Base-by-base conservation (phyloP, 805 yeast genomes). In the Candida golubevii region DNA sequence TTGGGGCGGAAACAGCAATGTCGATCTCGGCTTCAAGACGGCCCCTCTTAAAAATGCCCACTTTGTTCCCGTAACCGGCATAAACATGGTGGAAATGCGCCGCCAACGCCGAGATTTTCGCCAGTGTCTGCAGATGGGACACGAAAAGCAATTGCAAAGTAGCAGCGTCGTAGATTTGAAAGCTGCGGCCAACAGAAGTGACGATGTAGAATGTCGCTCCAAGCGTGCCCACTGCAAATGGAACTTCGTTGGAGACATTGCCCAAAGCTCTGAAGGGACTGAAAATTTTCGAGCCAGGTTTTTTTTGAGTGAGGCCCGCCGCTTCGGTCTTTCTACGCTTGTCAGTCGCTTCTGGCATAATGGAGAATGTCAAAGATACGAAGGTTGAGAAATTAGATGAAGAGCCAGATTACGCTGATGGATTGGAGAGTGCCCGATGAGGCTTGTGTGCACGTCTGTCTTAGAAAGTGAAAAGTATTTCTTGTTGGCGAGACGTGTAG, bases 161-260 rank as follows among this genome's bases (percentile, higher is more conserved):
- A 29, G 91, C 80, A 56, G 86, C 96, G 67, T 93, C 99, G 59
- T 86, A 93, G 27, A 93, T 88, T 63, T 91, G 98, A 69, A 93
- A 88, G 1, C 91, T 76, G 42, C 81, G 75, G 3, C 97, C 98
- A 18, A 93, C 96, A 36, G 87, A 82, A 0, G 98, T 91, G 13
- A 84, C 95, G 33, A 88, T 79, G 57, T 90, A 85, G 57, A 85
- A 90, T 1, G 95, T 81, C 12, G 87, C 76, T 41, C 99, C 99
- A 47, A 91, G 73, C 1, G 91, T 81, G 26, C 98, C 95, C 15
- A 88, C 72, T 7, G 96, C 86, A 60, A 90, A 88, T 3, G 98
- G 98, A 1, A 76, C 72, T 32, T 79, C 83, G 59, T 88, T 88
- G 27, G 96, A 77, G n/a, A 95, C 95, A 58, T 88, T 82, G 5